Percentiles rank a stretch among this genome's conserved stretches.
Conservation (phyloP, 345 rosid species). For the Capsella bursapastoris region DNA sequence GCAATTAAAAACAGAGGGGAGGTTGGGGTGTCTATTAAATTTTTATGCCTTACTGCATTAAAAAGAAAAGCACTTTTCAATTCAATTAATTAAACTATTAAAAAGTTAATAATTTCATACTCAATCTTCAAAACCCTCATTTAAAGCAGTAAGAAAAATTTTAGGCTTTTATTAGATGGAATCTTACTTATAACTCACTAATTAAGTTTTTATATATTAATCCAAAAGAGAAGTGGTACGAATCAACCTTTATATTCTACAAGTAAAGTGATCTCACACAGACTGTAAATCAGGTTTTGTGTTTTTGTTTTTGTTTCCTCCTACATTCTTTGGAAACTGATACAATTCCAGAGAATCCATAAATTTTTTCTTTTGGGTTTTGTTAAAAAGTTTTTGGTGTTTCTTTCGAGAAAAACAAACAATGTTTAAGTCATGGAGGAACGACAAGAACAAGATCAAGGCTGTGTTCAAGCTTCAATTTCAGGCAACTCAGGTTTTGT, state of each 20-base stretch:
- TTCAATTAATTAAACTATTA: constrained; percentile 33
- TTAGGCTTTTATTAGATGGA: constrained; percentile 16
- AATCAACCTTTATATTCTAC: constrained; percentile 42
- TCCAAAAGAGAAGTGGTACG: background rate
- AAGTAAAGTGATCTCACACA: constrained; percentile 37
- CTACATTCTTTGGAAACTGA: constrained; percentile 39
- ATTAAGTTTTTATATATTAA: constrained; percentile 32
- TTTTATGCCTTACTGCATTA: constrained; percentile 59
- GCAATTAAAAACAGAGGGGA: constrained; percentile 11
- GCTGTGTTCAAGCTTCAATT: constrained; percentile 86
- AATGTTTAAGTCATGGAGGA: constrained; percentile 94
- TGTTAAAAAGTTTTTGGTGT: constrained; percentile 17
- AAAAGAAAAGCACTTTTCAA: constrained; percentile 52
- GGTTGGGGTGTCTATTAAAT: constrained; percentile 44
- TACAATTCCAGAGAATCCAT: constrained; percentile 21
- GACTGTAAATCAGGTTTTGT: constrained; percentile 40
- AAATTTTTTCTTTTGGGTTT: background rate
- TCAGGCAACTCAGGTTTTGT: constrained; percentile 88
- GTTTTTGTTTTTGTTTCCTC: constrained; percentile 35
- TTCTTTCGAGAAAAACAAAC: constrained; percentile 39
- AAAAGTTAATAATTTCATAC: constrained; percentile 34
- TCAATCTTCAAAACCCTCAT: constrained; percentile 28
- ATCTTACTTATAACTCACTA: constrained; percentile 38
- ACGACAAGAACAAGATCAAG: constrained; percentile 91
- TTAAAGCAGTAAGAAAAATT: constrained; percentile 19